Conservation (phyloP, 495 filamentous ascomycete genomes). For the Penicillium coprophilum region DNA sequence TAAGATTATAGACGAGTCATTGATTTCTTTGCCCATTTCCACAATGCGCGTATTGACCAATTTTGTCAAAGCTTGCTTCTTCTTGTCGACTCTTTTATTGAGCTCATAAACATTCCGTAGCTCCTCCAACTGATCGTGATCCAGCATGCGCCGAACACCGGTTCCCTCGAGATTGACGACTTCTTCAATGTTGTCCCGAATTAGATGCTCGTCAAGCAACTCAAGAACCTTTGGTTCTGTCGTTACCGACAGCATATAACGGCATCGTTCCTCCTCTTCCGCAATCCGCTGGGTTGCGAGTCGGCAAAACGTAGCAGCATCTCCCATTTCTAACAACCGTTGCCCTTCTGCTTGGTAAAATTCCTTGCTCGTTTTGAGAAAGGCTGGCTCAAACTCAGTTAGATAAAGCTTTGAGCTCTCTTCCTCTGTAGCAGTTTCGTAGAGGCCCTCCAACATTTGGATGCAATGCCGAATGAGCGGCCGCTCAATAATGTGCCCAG, state of each 20-base stretch:
- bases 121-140: conserved; percentile 78
- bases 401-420: conserved; percentile 76
- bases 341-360: conserved; percentile 81
- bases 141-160: conserved; percentile 85
- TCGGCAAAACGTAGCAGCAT: conserved; percentile 82
- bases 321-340: conserved; percentile 68
- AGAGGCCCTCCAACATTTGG: conserved; percentile 88
- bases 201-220: conserved; percentile 79
- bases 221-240: conserved; percentile 71
- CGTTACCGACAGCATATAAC: conserved; percentile 67
- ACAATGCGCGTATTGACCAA: conserved; percentile 73
- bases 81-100: conserved; percentile 72
- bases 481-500: conserved; percentile 86
- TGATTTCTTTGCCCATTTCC: conserved; percentile 78
- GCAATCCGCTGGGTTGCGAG: conserved; percentile 67
- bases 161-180: conserved; percentile 81
- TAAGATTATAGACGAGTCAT: conserved; percentile 55
- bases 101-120: conserved; percentile 75
- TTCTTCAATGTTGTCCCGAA: conserved; percentile 70
- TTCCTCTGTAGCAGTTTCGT: conserved; percentile 73
- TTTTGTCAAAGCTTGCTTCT: conserved; percentile 67
- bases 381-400: conserved; percentile 76
- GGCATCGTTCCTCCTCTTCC: conserved; percentile 81
- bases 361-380: conserved; percentile 62
- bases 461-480: conserved; percentile 77